Evolutionary conservation across 2,329 filamentous ascomycete species (phyloP), one percentile per base, ranked within the genome.

Genomic region (Annulohypoxylon truncatum): DNA sequence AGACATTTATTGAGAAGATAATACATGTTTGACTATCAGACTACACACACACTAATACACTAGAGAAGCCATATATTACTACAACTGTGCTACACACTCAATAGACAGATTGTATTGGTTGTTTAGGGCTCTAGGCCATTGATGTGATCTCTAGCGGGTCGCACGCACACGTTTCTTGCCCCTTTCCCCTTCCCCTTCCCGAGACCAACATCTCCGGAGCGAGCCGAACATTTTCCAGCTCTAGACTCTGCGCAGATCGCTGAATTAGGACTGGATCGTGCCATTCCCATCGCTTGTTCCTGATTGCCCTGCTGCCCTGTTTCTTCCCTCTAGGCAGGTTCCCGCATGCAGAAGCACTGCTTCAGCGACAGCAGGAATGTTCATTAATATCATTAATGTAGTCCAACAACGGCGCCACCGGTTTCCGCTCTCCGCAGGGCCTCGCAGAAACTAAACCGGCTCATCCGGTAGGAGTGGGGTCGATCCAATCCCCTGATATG

Each of bases 131-230:
- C 35, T 44, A 15, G 31, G 20, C 15, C 31, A 26, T 22, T 42
- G 38, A 51, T 48, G 46, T 57, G 46, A 54, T 51, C 24, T 35
- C 9, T 35, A 48, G 29, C 31, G 26, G 38, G 44, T 62, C 35
- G 20, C 22, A 24, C 28, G 24, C 28, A 35, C 38, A 42, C 28
- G 35, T 42, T 35, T 50, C 15, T 26, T 24, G 13, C 60, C 61
- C 40, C 51, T 22, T 48, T 40, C 31, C 10, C 29, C 29, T 35
- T 35, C 13, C 35, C 35, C 51, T 29, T 53, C 35, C 42, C 15
- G 20, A 52, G 62, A 66, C 65, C 62, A 60, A 42, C 54, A 61
- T 55, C 20, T 52, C 56, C 66, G 66, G 63, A 58, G 66, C 59
- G 55, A 66, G 62, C 66, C 66, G 62, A 62, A 51, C 51, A 52